A percentile compares a stretch with the other conserved stretches of the same genome.
These are phyloP conservation scores for Colletotrichum limetticola DNA, from an alignment of 2,329 filamentous ascomycete species.

Conservation along the genomic window DNA sequence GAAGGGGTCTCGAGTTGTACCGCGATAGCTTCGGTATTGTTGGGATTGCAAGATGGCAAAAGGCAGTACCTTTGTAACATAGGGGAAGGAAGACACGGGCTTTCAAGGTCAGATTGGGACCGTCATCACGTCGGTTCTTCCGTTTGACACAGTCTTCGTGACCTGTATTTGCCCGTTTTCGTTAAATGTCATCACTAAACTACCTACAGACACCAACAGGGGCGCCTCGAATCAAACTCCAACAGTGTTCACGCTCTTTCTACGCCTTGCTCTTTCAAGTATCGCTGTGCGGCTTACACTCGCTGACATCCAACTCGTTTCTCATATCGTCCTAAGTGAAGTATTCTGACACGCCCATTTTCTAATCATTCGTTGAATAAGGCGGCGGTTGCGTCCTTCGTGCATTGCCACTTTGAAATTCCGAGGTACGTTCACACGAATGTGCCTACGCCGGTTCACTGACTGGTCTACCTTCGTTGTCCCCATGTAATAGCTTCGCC, in stretches of 20 bases:
- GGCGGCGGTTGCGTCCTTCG: background rate
- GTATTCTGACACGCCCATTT: background rate
- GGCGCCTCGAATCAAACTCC: background rate
- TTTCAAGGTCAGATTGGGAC: background rate
- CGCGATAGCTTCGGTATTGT: background rate
- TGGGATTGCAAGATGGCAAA: background rate
- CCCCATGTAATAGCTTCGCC: slow-evolving; percentile 31
- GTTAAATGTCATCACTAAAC: background rate
- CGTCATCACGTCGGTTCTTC: background rate
- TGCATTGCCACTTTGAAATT: background rate
- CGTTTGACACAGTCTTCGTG: background rate
- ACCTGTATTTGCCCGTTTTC: background rate
- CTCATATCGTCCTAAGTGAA: background rate
- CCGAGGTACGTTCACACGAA: background rate
- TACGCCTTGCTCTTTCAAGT: background rate
- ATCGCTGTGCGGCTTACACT: background rate
- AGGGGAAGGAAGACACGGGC: background rate
- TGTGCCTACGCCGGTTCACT: background rate
- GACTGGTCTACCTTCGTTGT: background rate
- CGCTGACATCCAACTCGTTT: background rate
- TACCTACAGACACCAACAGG: background rate
- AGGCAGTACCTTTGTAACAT: background rate
- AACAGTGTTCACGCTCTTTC: background rate
- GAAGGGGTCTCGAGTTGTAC: background rate
- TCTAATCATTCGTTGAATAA: background rate